Conservation (phyloP, 163 green algal species). For the Scenedesmus sp. region DNA sequence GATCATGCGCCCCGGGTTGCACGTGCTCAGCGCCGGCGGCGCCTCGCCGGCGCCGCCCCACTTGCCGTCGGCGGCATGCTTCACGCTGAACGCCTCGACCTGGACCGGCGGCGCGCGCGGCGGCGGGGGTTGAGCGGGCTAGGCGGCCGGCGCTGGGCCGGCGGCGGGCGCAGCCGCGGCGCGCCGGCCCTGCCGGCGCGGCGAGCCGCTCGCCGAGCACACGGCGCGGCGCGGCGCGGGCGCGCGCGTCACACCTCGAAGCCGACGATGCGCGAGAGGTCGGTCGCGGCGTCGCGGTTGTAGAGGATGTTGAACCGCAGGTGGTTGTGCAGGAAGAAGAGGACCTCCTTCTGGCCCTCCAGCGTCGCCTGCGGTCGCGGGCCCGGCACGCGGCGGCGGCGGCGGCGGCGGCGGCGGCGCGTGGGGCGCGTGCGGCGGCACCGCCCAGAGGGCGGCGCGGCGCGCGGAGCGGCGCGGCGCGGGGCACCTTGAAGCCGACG, state of each 20-base stretch:
- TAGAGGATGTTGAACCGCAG: conserved; percentile 96
- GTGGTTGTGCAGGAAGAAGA: conserved; percentile 95
- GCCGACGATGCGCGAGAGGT: conserved; percentile 91
- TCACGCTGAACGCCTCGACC: conserved; percentile 86
- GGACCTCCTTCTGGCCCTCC: conserved; percentile 52
- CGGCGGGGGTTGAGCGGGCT: too few relatives aligned
- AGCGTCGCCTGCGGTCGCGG: too few relatives aligned
- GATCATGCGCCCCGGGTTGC: conserved; percentile 80
- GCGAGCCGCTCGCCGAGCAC: too few relatives aligned
- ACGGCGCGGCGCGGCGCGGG: neutral
- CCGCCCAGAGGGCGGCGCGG: too few relatives aligned
- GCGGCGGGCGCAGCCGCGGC: too few relatives aligned
- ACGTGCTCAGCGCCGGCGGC: conserved; percentile 83
- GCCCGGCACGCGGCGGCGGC: too few relatives aligned
- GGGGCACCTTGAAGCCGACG: conserved; percentile 78
- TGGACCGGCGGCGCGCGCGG: too few relatives aligned
- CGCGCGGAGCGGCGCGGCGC: too few relatives aligned
- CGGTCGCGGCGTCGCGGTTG: conserved; percentile 85
- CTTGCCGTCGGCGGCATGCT: conserved; percentile 84
- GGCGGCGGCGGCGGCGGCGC: too few relatives aligned
- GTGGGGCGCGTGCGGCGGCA: too few relatives aligned
- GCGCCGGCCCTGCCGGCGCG: too few relatives aligned
- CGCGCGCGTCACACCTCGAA: conserved; percentile 89
- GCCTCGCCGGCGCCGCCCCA: conserved; percentile 56
- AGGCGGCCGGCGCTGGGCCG: too few relatives aligned